Evolutionary conservation across 768 basidiomycete species (phyloP), one percentile per base, ranked within the genome.

Genomic region (Exsudoporus frostii): DNA sequence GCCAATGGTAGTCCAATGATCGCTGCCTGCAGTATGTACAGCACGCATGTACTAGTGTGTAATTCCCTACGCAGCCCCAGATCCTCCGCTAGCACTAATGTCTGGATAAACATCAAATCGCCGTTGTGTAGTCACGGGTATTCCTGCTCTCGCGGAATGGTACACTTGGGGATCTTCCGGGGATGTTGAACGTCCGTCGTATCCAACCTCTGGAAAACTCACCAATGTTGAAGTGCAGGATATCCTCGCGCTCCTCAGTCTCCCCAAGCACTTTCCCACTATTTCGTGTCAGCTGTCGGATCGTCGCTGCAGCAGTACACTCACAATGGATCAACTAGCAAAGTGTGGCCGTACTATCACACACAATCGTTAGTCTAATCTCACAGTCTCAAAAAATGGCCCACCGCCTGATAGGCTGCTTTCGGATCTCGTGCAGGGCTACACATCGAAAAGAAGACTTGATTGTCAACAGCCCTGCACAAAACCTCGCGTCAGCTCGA

Each of bases 391-490:
- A 1, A 27, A 27, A 43, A 15, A 11, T 4, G 19, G 74, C 86
- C 59, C 59, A 92, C 90, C 51, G 96, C 93, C 65, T 97, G 92
- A 69, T 98, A 98, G 15, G 79, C 79, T 19, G 92, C 89, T 10
- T 73, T 82, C 59, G 87, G 64, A 59, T 96, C 87, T 22, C 95
- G 81, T 3, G 97, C 96, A 29, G 95, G 94, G 51, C 93, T 97
- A 66, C 93, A 96, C 92, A 95, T 96, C 1, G 90, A 80, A 56
- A 98, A 83, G 73, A 82, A 99, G n/a, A 98, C 82, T 71, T 98
- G 95, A 64, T 98, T 98, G 67, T 99, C 97, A 22, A 94, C 82
- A 7, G 97, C 97, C 52, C 95, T 94, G 61, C 20, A 57, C n/a
- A 49, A 10, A 47, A 13, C 10, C 13, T 29, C 42, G 27, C 8